Evolutionary conservation across 192 early-diverging fungal genomes (phyloP), one percentile per base, ranked within the genome.

Genomic region (Entrophospora sp.): DNA sequence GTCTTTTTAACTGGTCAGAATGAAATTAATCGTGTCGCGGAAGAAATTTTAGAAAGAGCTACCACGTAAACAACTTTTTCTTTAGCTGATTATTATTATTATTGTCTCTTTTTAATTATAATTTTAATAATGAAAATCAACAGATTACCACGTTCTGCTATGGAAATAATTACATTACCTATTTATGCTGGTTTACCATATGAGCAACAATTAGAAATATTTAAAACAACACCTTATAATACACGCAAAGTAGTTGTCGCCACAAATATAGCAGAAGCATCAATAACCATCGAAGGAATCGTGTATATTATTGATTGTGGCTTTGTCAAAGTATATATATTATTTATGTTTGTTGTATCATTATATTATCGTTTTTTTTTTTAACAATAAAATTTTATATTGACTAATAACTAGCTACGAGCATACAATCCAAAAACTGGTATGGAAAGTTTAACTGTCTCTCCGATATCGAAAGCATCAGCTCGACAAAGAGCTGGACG

Each of bases 371-470:
- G 2, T 52, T 27, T 30, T 51, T 52, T 52, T 14, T 46, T 52
- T 6, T 28, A 51, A 52, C 1, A 52, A 0, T 28, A 18, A 16
- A 13, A 14, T 1, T 30, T 28, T 31, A 30, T 16, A 13, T 25
- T 22, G 9, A 64, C n/a, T 14, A 4, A 22, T 53, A 27, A 25
- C 13, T 53, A 81, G 71, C 44, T 89, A 1, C 73, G 85, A 58
- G 89, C 92, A 5, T 96, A 89, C 73, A 95, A 97, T 73, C 87
- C 96, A 48, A 90, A 88, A 67, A 90, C 91, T 30, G 95, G 95
- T 13, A 91, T 96, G 80, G 96, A 97, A 64, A 78, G 88, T 9
- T 70, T 99, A 45, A 81, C 84, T 5, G 89, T 95, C 14, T 90
- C 89, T n/a, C 91, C 91, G 0, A 86, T 95, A 28, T 91, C 89